Evolutionary conservation across 352 stramenopile genomes (phyloP), one percentile per base, ranked within the genome.

Genomic region (Phytopythium helicoides): DNA sequence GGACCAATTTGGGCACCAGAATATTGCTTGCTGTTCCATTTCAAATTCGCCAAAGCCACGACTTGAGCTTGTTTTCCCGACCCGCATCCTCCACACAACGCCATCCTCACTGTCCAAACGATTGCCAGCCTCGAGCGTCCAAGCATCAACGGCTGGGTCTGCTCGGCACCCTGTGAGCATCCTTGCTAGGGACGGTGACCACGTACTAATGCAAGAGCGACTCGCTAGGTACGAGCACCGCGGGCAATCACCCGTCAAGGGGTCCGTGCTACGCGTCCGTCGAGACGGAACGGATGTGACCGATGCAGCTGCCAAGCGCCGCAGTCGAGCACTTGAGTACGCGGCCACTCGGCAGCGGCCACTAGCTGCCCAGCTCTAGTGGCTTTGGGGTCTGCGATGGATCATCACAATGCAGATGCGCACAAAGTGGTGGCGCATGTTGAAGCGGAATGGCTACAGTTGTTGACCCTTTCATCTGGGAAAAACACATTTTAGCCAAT

Each of bases 141-240:
- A 28, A 6, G 22, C 23, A 14, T 26, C 26, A 23, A 70, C 48
- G 12, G 37, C 56, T 1, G 42, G 53, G 44, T 33, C 44, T 16
- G 55, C 60, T 15, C 68, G 69, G 25, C 66, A 63, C 45, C 16
- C 16, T 1, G 16, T 15, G 44, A 86, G 74, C 31, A 76, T 86
- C 49, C 57, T 86, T 35, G 66, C 66, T 15, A 71, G 53, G 23
- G 74, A 86, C 28, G 74, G 74, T 16, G 51, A 53, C 3, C 74
- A 86, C 36, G 60, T 86, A 38, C 55, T 86, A 7, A 71, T 86
- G 66, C 69, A 76, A 50, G 74, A 86, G 21, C 77, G 72, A 45
- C 22, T 86, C 42, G 40, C 56, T 8, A 53, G 54, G 3, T 86
- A 68, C 52, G 56, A 81, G 48, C 56, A 81, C 52, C 71, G 74